Evolutionary conservation across 306 rosid species (phyloP).

Genomic region (Cercis canadensis): DNA sequence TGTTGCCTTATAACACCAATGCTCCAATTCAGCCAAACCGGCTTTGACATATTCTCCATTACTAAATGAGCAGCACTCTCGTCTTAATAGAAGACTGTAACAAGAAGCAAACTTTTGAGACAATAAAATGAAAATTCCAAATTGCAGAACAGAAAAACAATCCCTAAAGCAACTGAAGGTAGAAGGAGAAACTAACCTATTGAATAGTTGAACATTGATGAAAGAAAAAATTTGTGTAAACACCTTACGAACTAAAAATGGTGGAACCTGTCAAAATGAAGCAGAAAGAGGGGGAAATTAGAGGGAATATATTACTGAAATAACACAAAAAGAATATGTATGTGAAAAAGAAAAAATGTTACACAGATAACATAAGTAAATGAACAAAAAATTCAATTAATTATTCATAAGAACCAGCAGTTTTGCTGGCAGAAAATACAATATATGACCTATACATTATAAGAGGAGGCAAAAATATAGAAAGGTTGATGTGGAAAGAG

Average conservation of each 20-base stretch:
- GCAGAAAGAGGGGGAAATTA: slow-evolving; percentile 8
- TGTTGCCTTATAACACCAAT: slow-evolving; percentile 88
- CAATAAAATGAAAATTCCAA: background rate
- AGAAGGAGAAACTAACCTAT: slow-evolving; percentile 62
- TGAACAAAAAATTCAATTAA: slow-evolving; percentile 1
- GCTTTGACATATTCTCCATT: slow-evolving; percentile 97
- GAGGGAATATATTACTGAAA: slow-evolving; percentile 23
- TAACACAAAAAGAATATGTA: slow-evolving; percentile 8
- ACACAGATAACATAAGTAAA: no score
- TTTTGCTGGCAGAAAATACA: slow-evolving; percentile 4
- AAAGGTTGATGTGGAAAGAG: slow-evolving; percentile 15
- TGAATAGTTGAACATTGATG: slow-evolving; percentile 94
- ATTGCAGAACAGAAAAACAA: slow-evolving; percentile 17
- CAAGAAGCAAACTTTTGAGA: slow-evolving; percentile 20
- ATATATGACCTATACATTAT: background rate
- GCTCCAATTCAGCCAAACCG: slow-evolving; percentile 96
- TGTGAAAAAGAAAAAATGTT: background rate
- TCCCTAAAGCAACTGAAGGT: slow-evolving; percentile 18
- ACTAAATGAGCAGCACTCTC: slow-evolving; percentile 99
- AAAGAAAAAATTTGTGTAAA: slow-evolving; percentile 86
- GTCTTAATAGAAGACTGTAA: slow-evolving; percentile 93
- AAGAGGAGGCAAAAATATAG: slow-evolving; percentile 21
- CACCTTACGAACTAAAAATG: slow-evolving; percentile 85
- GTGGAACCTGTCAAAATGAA: slow-evolving; percentile 56
- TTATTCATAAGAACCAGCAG: slow-evolving; percentile 5